Conservation (phyloP, 2,329 filamentous ascomycete genomes). For the Coniochaeta sp. region DNA sequence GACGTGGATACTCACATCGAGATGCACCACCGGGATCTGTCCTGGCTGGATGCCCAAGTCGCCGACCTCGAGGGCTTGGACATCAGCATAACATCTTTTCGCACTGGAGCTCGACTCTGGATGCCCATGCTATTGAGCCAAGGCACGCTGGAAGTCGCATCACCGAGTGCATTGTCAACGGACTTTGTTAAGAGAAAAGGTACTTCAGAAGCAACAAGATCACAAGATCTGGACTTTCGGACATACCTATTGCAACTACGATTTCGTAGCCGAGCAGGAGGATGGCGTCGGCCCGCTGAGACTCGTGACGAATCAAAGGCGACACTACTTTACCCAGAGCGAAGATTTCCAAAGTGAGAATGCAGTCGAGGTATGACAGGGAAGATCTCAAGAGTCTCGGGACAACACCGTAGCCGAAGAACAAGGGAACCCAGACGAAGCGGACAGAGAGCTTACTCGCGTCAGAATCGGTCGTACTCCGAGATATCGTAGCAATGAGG, state of each 20-base stretch:
- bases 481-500: no score
- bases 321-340: constrained; percentile 12
- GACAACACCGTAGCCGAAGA: no score
- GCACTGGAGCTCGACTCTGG: constrained; percentile 32
- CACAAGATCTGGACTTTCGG: constrained; percentile 40
- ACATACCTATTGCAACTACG: constrained; percentile 40
- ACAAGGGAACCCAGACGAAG: no score
- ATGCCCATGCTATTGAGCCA: constrained; percentile 24
- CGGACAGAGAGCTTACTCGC: no score
- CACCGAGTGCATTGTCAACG: constrained; percentile 27
- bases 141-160: constrained; percentile 20
- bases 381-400: no score
- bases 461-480: no score
- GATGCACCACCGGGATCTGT: constrained; percentile 29
- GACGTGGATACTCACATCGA: constrained; percentile 26
- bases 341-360: background rate
- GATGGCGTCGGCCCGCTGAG: constrained; percentile 17
- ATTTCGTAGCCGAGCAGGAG: constrained; percentile 19
- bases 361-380: background rate
- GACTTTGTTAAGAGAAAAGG: constrained; percentile 24
- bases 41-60: constrained; percentile 34
- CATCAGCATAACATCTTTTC: constrained; percentile 27
- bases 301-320: constrained; percentile 16
- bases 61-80: constrained; percentile 14
- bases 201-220: constrained; percentile 28